Evolutionary conservation across 2,329 filamentous ascomycete genomes (phyloP).

Genomic region (Blastomyces parvus): DNA sequence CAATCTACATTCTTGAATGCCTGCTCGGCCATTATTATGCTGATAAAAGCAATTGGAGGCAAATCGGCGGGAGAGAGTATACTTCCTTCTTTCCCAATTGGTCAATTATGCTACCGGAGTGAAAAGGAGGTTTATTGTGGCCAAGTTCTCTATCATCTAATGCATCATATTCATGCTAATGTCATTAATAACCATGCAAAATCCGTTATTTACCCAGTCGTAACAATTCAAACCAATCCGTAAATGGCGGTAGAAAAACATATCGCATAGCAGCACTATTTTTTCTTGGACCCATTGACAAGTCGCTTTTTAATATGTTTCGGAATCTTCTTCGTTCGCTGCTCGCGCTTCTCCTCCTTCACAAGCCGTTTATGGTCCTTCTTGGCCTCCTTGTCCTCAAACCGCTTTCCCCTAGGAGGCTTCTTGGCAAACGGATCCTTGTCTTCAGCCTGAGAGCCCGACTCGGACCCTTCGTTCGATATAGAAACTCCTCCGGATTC

Average conservation of each 20-base stretch:
- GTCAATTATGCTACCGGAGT: too few relatives aligned
- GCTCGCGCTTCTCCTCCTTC: constrained; percentile 92
- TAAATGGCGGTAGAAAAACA: not conserved
- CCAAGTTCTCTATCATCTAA: not conserved
- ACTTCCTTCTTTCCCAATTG: not conserved
- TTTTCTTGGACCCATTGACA: constrained; percentile 43
- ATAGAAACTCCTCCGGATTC: constrained; percentile 33
- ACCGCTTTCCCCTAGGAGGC: constrained; percentile 67
- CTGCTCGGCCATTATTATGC: too few relatives aligned
- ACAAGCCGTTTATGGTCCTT: constrained; percentile 79
- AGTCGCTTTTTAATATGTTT: constrained; percentile 92
- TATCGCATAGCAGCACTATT: constrained; percentile 18
- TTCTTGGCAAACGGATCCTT: constrained; percentile 53
- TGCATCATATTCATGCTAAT: constrained; percentile 6
- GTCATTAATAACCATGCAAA: not conserved
- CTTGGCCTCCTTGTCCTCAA: constrained; percentile 86
- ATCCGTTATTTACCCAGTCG: not conserved
- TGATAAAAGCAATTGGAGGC: not conserved
- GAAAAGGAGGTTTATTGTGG: not conserved
- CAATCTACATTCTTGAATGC: too few relatives aligned
- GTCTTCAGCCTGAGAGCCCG: constrained; percentile 28
- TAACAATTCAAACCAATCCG: not conserved
- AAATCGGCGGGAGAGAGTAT: too few relatives aligned
- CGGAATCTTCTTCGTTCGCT: constrained; percentile 89
- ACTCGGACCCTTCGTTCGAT: constrained; percentile 34